Base-by-base conservation (phyloP, 176 grass and related monocot species). In the Phoenix roebelenii region DNA sequence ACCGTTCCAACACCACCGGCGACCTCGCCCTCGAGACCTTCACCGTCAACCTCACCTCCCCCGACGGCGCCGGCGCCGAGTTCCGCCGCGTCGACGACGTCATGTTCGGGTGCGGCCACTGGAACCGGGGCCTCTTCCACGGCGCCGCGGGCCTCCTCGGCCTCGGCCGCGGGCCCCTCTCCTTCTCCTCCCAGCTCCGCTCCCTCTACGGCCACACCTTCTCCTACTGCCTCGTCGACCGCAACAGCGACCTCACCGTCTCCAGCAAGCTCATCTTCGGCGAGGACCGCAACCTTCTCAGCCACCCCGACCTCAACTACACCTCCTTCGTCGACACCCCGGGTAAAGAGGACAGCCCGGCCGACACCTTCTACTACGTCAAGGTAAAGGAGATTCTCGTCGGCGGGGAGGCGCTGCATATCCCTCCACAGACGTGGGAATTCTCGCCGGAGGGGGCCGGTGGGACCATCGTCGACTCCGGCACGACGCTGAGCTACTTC, bases 141-240 rank as follows among this genome's bases (percentile, higher is more conserved):
- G 93, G 93, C 51, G 87, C 93, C 1, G 93, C 76, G 14, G 93
- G 93, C 0, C 70, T 98, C 1, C 78, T 98, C 4, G 93, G 93
- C 6, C 84, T 98, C 24, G 93, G 93, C 22, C 93, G 87, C 0
- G 93, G 93, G 0, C 78, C 87, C 10, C 93, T 98, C 9, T 92
- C 87, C 2, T 98, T 98, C 66, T 62, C 84, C 16, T 98, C 93
- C n/a, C 93, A 98, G 73, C 87, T 98, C 39, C 73, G 87, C 51
- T 48, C 62, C 28, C 79, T 83, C 7, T 98, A 98, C 67, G 88
- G 88, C 0, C 73, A 98, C 71, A 77, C 76, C 23, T 98, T 98
- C 76, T 98, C 93, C 23, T 98, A 92, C 72, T 98, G 93, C 84
- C 93, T 98, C 17, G 93, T 92, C 0, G 93, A 98, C 60, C 84